Percentiles rank a stretch among this genome's conserved stretches.
Conservation (phyloP, 345 rosid species). For the Linum tenue region DNA sequence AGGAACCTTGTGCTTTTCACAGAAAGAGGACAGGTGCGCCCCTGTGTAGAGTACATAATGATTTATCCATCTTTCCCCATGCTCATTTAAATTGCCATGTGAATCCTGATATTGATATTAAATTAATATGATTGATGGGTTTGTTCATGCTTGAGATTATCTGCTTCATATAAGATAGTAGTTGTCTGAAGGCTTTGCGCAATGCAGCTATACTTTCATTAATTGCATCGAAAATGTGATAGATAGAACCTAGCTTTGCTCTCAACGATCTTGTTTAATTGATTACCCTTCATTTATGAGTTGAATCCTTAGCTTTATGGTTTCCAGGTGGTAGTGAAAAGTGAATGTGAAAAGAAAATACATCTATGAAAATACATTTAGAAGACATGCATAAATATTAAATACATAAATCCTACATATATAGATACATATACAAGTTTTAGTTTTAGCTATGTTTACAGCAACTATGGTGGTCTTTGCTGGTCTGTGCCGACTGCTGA, state of each 20-base stretch:
- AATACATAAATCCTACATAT: too few relatives aligned
- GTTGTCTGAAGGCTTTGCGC: not conserved
- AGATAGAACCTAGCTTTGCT: too few relatives aligned
- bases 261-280: not conserved
- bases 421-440: too few relatives aligned
- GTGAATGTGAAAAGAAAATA: too few relatives aligned
- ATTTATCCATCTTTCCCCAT: not conserved
- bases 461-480: not conserved
- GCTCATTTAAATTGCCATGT: not conserved
- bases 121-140: not conserved
- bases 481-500: not conserved
- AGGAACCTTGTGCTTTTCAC: slow-evolving; percentile 86
- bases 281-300: too few relatives aligned
- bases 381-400: too few relatives aligned
- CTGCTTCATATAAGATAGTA: not conserved
- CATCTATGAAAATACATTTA: too few relatives aligned
- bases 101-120: slow-evolving; percentile 4
- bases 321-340: too few relatives aligned
- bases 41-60: not conserved
- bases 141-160: slow-evolving; percentile 1
- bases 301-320: too few relatives aligned
- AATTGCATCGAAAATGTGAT: too few relatives aligned
- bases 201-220: not conserved
- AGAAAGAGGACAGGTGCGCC: slow-evolving; percentile 86
- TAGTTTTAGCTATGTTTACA: not conserved